phyloP scores from a whole-genome alignment of 1,284 basidiomycete genomes.

The Athelia psychrophila region DNA sequence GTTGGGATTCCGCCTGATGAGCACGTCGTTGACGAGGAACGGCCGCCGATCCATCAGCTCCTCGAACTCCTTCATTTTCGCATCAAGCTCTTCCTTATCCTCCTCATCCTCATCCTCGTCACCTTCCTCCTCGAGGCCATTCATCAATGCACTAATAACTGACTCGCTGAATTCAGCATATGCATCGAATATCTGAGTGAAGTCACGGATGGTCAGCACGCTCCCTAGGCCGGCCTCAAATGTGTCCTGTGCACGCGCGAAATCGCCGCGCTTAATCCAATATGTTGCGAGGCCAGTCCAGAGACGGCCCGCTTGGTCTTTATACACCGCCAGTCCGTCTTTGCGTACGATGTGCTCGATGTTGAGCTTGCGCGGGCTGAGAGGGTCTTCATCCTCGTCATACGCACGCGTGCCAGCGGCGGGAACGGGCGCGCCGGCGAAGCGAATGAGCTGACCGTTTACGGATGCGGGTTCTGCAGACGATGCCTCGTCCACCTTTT shows the following conservation, averaged over 20 bases:
- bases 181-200: constrained; percentile 97
- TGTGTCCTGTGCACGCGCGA: constrained; percentile 82
- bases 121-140: constrained; percentile 64
- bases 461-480: constrained; percentile 45
- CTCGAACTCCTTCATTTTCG: constrained; percentile 92
- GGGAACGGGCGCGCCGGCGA: constrained; percentile 69
- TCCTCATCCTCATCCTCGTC: constrained; percentile 79
- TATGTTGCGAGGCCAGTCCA: constrained; percentile 98
- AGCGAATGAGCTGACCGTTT: constrained; percentile 67
- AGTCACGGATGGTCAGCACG: constrained; percentile 95
- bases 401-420: constrained; percentile 51
- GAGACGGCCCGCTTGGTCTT: constrained; percentile 93
- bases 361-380: constrained; percentile 74
- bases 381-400: constrained; percentile 82
- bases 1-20: constrained; percentile 92
- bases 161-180: constrained; percentile 95
- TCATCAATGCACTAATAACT: constrained; percentile 91
- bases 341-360: constrained; percentile 83
- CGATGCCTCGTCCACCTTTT: constrained; percentile 21
- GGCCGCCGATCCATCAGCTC: constrained; percentile 93
- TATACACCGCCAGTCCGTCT: constrained; percentile 87
- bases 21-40: constrained; percentile 95
- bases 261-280: constrained; percentile 97
- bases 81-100: constrained; percentile 79
- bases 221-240: constrained; percentile 87